Evolutionary conservation across 441 rosid genomes (phyloP), one percentile per base, ranked within the genome.

Genomic region (Cnidoscolus chayamansa): DNA sequence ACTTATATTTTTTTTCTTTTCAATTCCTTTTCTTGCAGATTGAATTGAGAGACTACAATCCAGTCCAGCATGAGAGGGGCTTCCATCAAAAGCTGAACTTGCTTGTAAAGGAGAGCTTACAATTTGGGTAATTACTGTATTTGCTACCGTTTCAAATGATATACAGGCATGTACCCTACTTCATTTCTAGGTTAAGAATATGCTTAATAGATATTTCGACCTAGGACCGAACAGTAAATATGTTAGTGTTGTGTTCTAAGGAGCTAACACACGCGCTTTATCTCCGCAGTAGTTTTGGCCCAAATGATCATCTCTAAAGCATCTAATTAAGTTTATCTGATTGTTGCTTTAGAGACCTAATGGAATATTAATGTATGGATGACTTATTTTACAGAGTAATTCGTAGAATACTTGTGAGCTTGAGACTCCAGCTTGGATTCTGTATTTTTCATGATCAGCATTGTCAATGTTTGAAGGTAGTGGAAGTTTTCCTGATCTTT

Each of bases 51-150:
- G 94, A 86, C 82, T 94, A 91, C 78, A 79, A 91, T 77, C 98
- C 98, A 37, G 45, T 91, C 77, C 84, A 61, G 69, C 89, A 90
- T 67, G 88, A 82, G 73, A 86, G 98, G 85, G 97, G 96, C 61
- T 86, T 93, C 81, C 97, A 93, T 82, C 85, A 85, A 81, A 90
- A 85, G 74, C 79, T 91, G 76, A 90, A 87, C 80, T 75, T 76
- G 78, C 85, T 87, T 64, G 85, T 91, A 48, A 86, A 87, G 65
- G 88, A 86, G 77, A 93, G 96, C 86, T 81, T 90, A 80, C 92
- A 86, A 53, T 85, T 88, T 76, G 91, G 93, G 98, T 91, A 81
- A 79, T 40, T 63, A 65, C 60, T 68, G 48, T 80, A 65, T 63
- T 65, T 75, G 70, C 49, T 53, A 40, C 55, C 74, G 61, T 37